phyloP scores from a whole-genome alignment of 768 basidiomycete genomes.

The Dacryopinax spathularia region DNA sequence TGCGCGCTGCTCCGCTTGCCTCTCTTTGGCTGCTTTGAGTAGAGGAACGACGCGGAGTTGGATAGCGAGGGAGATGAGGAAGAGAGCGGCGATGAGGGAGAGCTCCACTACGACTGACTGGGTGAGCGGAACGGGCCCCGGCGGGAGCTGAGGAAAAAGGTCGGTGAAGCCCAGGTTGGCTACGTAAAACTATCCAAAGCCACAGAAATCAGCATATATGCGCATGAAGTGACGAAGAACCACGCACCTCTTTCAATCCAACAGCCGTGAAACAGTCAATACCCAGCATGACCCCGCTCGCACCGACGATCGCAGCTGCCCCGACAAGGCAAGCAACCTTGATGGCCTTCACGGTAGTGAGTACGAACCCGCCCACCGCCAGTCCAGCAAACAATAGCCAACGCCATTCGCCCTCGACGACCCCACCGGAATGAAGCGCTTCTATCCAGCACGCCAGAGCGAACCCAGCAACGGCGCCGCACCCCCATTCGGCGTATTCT shows the following conservation, averaged over 20 bases:
- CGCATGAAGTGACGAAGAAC: not conserved
- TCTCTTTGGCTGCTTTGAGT: slow-evolving; percentile 46
- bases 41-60: slow-evolving; percentile 76
- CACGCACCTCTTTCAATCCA: slow-evolving; percentile 78
- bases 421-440: slow-evolving; percentile 65
- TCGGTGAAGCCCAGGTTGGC: slow-evolving; percentile 82
- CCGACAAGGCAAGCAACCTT: slow-evolving; percentile 78
- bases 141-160: slow-evolving; percentile 64
- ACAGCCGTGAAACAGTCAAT: slow-evolving; percentile 88
- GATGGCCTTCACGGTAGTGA: slow-evolving; percentile 72
- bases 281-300: slow-evolving; percentile 80
- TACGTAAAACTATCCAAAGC: slow-evolving; percentile 62
- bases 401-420: slow-evolving; percentile 45
- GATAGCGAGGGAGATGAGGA: slow-evolving; percentile 76
- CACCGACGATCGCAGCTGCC: slow-evolving; percentile 79
- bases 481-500: slow-evolving; percentile 71
- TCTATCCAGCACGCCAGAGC: slow-evolving; percentile 78
- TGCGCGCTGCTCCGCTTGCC: slow-evolving; percentile 67
- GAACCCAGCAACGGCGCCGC: slow-evolving; percentile 65
- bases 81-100: slow-evolving; percentile 69
- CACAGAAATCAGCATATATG: slow-evolving; percentile 5
- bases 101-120: slow-evolving; percentile 91
- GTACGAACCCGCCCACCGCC: slow-evolving; percentile 66
- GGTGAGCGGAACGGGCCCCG: slow-evolving; percentile 59
- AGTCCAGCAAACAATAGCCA: slow-evolving; percentile 78